Conservation (phyloP, 2,329 filamentous ascomycete genomes). For the Fusarium transvaalense region DNA sequence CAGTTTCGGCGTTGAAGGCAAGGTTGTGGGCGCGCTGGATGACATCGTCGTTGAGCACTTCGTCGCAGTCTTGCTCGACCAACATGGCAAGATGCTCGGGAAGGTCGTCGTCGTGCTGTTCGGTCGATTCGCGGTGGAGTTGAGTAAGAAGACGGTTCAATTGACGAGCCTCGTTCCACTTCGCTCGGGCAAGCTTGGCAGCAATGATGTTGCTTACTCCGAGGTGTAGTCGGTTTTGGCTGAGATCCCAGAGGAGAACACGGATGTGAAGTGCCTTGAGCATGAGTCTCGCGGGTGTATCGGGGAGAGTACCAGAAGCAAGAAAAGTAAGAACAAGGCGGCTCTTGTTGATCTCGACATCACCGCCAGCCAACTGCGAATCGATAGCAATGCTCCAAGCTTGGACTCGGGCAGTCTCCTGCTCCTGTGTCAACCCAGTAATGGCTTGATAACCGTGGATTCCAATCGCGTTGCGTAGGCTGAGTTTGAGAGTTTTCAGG, state of each 20-base stretch:
- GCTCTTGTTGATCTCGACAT: conserved; percentile 89
- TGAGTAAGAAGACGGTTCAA: conserved; percentile 65
- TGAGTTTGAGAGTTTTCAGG: conserved; percentile 85
- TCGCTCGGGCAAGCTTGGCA: conserved; percentile 77
- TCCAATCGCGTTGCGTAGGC: conserved; percentile 81
- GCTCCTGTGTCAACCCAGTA: conserved; percentile 84
- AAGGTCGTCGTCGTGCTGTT: conserved; percentile 69
- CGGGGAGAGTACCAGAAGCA: conserved; percentile 86
- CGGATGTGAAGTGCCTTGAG: conserved; percentile 91
- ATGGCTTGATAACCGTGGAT: conserved; percentile 81
- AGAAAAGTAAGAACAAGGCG: conserved; percentile 87
- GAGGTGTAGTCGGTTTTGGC: conserved; percentile 74
- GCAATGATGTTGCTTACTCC: conserved; percentile 76
- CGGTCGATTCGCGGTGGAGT: conserved; percentile 56
- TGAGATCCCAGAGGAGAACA: conserved; percentile 85
- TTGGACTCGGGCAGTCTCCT: conserved; percentile 88
- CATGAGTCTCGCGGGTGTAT: conserved; percentile 87
- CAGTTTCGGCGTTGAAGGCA: conserved; percentile 85
- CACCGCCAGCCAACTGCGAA: conserved; percentile 90
- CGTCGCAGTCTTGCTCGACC: conserved; percentile 82
- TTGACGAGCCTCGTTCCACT: conserved; percentile 84
- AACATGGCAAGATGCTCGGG: conserved; percentile 82
- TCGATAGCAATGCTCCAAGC: conserved; percentile 95
- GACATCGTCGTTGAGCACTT: conserved; percentile 81
- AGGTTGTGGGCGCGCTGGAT: conserved; percentile 90